phyloP scores from a whole-genome alignment of 169 alveolate genomes.

The Pseudocohnilembus persalinus region DNA sequence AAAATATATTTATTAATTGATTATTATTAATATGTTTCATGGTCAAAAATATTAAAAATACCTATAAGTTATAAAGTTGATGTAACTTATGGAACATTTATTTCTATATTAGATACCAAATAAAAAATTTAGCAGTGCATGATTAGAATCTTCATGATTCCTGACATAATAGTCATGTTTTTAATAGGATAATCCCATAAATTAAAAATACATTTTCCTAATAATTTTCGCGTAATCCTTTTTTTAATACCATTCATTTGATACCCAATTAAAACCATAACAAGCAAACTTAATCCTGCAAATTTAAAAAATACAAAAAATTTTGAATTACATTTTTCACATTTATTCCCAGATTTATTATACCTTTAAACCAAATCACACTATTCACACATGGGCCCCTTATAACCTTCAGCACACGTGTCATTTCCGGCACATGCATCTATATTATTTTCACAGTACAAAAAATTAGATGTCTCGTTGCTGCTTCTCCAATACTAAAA shows the following conservation, averaged over 20 bases:
- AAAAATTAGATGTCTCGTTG: neutral
- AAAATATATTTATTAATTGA: too few species aligned
- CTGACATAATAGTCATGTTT: neutral
- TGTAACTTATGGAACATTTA: neutral
- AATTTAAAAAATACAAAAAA: too few species aligned
- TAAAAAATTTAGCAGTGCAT: neutral
- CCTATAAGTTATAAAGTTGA: too few species aligned
- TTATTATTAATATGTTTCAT: too few species aligned
- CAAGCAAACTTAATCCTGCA: neutral
- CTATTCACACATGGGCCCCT: neutral
- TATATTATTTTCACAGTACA: neutral
- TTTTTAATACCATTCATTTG: neutral
- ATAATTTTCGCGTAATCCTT: neutral
- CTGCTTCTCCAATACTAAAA: neutral
- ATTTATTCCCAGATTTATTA: neutral
- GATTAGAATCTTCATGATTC: neutral
- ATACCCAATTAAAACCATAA: neutral
- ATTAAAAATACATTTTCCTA: too few species aligned
- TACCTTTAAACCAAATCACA: neutral
- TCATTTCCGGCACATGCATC: neutral
- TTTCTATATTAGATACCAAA: neutral
- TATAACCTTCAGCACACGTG: neutral
- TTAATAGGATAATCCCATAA: neutral
- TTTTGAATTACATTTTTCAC: neutral
- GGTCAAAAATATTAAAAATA: too few species aligned